Base-by-base conservation (phyloP, 805 yeast species). In the Ogataea minuta region DNA sequence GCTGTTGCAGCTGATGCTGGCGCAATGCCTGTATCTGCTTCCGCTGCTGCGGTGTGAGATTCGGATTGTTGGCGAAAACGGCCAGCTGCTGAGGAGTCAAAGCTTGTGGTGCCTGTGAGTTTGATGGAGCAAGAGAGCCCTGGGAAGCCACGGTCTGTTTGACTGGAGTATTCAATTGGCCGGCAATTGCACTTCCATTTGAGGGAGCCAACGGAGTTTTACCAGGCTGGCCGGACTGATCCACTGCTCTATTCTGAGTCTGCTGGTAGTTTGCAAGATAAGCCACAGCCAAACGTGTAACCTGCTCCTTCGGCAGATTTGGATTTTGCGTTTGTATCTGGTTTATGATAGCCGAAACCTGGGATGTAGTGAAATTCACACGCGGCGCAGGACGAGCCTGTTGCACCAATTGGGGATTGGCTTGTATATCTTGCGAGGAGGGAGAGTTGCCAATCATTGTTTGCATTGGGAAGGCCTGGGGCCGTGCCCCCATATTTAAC, bases 271-370 rank as follows among this genome's bases (percentile, higher is more conserved):
- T 74, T 1, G 84, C 79, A 45, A 80, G 57, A 50, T 79, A 79
- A 11, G 79, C 70, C 3, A 83, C 83, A 2, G 87, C 86, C 41
- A 80, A 66, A 42, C 76, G 73, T 2, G 83, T 77, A 1, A 81
- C 84, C 50, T 81, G 83, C 41, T 76, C 81, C 44, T 78, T 78
- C 9, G 77, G 67, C 54, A 79, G 62, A 23, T 69, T 72, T 2
- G 88, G 88, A 54, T 81, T 75, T 50, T 79, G 79, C n/a, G 72
- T 62, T 54, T 80, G 84, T 38, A 81, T 80, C 31, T 80, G 77
- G 48, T 70, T 76, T 41, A 81, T 75, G 28, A 81, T 72, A 1
- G 84, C 81, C 8, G 84, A 72, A 4, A 81, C 83, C 49, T 81
- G 86, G 1, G 79, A 75, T 10, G 80, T 77, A 0, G 79, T 73